Base-by-base conservation (phyloP, 2,329 filamentous ascomycete genomes). In the Biscogniauxia marginata region DNA sequence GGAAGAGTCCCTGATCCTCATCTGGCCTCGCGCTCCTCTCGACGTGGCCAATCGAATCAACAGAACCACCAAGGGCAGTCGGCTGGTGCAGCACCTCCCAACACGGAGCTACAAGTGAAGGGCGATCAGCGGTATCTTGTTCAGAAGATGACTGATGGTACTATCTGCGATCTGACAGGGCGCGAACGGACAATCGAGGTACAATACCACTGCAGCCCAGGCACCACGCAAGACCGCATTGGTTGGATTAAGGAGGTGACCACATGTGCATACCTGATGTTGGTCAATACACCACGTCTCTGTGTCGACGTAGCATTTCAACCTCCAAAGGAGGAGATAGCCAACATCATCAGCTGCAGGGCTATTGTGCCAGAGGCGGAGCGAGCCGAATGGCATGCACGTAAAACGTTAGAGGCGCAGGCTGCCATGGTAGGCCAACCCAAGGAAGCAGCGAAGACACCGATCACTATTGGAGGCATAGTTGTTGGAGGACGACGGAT, bases 201-300 rank as follows among this genome's bases (percentile, higher is more conserved):
- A 8, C 89, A 91, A 65, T 86, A 86, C 64, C 84, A 86, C 70
- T 96, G 92, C 75, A 88, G 90, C 65, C 91, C 90, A 0, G 87
- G 89, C 49, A 79, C 86, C 25, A 84, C 84, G 2, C 79, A 77
- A 48, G 88, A 96, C 70, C 85, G 88, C 49, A 96, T 97, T 65
- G 88, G 88, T 46, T 92, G 91, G 85, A 96, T 97, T 74, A 96
- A 96, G 73, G 93, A 97, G 71, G 85, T 93, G 1, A 89, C 88
- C 2, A 96, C 91, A 9, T 97, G 93, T 75, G 86, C 91, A 11
- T 97, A 97, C 70, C 80, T 96, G 53, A 96, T 97, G 92, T 85
- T 96, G 25, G 84, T 97, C 60, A 89, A 96, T 70, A 96, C 93
- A 0, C 91, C 92, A 0, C 86, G 91, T 0, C 84, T 97, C 11